phyloP scores from a whole-genome alignment of 495 filamentous ascomycete genomes.

The Penicillium lagena region DNA sequence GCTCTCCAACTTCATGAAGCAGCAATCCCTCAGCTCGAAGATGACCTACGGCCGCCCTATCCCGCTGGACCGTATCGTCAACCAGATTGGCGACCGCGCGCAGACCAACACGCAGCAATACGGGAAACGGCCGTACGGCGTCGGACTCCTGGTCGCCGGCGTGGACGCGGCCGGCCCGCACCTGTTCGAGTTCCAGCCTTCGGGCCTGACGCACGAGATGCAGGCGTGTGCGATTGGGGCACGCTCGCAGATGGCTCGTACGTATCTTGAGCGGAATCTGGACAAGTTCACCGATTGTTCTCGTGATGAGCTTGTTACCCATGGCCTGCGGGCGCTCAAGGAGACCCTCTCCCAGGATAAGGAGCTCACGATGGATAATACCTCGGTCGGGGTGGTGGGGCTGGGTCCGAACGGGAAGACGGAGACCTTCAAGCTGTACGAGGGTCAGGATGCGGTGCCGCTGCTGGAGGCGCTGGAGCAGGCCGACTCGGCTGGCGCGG shows the following conservation, averaged over 20 bases:
- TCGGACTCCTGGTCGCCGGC: constrained; percentile 87
- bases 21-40: constrained; percentile 90
- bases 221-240: constrained; percentile 90
- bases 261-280: constrained; percentile 88
- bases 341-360: constrained; percentile 95
- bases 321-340: constrained; percentile 87
- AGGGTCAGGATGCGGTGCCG: constrained; percentile 73
- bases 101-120: constrained; percentile 98
- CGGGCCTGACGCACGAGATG: constrained; percentile 95
- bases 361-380: constrained; percentile 94
- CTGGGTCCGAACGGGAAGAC: constrained; percentile 46
- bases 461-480: constrained; percentile 63
- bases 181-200: constrained; percentile 97
- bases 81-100: constrained; percentile 88
- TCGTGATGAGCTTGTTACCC: constrained; percentile 80
- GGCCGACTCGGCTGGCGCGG: constrained; percentile 60
- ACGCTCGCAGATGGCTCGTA: constrained; percentile 92
- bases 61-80: constrained; percentile 77
- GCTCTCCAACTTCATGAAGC: constrained; percentile 99
- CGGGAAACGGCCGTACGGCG: constrained; percentile 93
- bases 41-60: constrained; percentile 94
- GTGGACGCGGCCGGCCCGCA: constrained; percentile 91
- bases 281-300: constrained; percentile 67
- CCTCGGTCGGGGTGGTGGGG: constrained; percentile 81
- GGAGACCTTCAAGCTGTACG: constrained; percentile 87